Conservation (phyloP, 1,139 yeast genomes). For the Taphrina confusa region DNA sequence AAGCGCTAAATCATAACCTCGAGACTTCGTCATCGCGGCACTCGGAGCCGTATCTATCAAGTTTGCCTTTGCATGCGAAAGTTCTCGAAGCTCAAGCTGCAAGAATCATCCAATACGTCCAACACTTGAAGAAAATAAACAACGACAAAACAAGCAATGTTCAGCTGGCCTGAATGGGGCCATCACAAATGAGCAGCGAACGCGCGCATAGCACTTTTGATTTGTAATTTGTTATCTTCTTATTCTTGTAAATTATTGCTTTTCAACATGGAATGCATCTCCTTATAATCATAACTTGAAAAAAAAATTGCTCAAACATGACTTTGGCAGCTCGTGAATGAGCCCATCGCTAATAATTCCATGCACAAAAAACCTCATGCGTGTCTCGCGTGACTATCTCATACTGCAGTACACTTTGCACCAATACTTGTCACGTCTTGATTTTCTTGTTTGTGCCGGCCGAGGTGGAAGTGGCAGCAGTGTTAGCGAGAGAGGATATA, state of each 20-base stretch:
- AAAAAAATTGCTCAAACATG: too few species aligned
- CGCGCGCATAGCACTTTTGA: not conserved
- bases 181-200: not conserved
- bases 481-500: not conserved
- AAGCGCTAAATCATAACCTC: too few species aligned
- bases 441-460: constrained; percentile 1
- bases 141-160: not conserved
- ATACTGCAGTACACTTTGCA: too few species aligned
- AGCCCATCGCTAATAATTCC: not conserved
- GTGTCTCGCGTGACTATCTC: too few species aligned
- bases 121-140: not conserved
- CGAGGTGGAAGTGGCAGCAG: not conserved
- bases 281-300: too few species aligned
- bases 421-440: constrained; percentile 7
- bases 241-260: too few species aligned
- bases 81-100: not conserved
- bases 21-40: not conserved
- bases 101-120: not conserved
- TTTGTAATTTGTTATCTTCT: too few species aligned
- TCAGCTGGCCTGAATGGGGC: not conserved
- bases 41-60: not conserved
- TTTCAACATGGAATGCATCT: too few species aligned
- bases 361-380: too few species aligned
- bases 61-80: not conserved
- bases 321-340: too few species aligned